phyloP scores from a whole-genome alignment of 306 rosid species.

The Astragalus membranaceus region DNA sequence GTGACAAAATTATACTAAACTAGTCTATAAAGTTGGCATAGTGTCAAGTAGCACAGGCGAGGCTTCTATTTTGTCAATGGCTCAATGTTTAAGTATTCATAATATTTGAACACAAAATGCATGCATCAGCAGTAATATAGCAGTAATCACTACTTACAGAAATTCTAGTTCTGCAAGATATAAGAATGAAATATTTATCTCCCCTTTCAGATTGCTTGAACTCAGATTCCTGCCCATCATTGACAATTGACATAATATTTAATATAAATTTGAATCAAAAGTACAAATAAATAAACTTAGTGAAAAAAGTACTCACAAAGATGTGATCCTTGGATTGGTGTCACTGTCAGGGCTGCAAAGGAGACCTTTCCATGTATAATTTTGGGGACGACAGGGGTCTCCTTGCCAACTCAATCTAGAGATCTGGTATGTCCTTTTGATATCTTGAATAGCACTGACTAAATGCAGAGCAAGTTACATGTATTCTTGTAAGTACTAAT shows the following conservation, averaged over 20 bases:
- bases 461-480: not conserved
- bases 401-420: conserved; percentile 33
- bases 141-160: conserved; percentile 15
- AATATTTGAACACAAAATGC: not conserved
- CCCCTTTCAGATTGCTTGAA: conserved; percentile 20
- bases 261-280: no score
- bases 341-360: conserved; percentile 1
- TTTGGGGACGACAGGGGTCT: conserved; percentile 36
- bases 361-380: conserved; percentile 31
- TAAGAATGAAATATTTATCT: not conserved
- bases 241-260: no score
- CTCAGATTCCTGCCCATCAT: conserved; percentile 19
- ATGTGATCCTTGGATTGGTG: conserved; percentile 29
- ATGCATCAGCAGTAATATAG: no score
- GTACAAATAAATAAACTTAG: not conserved
- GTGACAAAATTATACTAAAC: not conserved
- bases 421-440: not conserved
- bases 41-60: not conserved
- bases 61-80: not conserved
- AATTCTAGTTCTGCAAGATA: not conserved
- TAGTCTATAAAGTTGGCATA: not conserved
- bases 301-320: conserved; percentile 32
- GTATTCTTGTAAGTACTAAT: not conserved
- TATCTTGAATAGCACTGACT: conserved; percentile 8
- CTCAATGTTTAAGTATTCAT: no score